These are phyloP conservation scores for Colletotrichum sp. DNA, from an alignment of 2,329 filamentous ascomycete genomes.

Conservation along the genomic window DNA sequence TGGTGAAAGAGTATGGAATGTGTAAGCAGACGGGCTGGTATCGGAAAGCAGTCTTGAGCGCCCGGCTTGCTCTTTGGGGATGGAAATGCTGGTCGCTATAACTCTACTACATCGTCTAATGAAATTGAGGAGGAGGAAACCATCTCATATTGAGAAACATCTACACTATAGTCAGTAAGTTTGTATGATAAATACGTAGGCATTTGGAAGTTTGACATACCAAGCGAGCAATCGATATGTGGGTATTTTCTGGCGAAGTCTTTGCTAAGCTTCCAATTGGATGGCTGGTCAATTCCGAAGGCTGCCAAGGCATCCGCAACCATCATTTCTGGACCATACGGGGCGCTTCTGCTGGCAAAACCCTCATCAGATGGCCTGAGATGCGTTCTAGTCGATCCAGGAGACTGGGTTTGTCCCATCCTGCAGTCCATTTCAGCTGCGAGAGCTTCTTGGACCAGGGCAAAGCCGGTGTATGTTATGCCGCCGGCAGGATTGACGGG, in stretches of 20 bases:
- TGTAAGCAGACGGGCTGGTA: neutral
- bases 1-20: accelerated
- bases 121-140: neutral
- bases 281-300: neutral
- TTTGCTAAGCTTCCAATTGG: neutral
- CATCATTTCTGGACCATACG: neutral
- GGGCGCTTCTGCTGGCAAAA: neutral
- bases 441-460: neutral
- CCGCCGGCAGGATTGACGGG: neutral
- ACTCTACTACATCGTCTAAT: neutral
- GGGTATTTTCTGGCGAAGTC: neutral
- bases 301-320: neutral
- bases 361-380: neutral
- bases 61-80: neutral
- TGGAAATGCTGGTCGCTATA: neutral
- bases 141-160: neutral
- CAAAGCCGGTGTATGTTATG: neutral
- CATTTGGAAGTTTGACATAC: neutral
- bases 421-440: neutral
- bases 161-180: neutral
- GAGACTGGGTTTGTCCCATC: neutral
- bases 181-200: neutral
- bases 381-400: neutral
- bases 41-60: neutral
- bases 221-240: neutral